A percentile compares a stretch with the other conserved stretches of the same genome.
Conservation (phyloP, 192 early-diverging fungal species). For the Linnemannia schmuckeri region DNA sequence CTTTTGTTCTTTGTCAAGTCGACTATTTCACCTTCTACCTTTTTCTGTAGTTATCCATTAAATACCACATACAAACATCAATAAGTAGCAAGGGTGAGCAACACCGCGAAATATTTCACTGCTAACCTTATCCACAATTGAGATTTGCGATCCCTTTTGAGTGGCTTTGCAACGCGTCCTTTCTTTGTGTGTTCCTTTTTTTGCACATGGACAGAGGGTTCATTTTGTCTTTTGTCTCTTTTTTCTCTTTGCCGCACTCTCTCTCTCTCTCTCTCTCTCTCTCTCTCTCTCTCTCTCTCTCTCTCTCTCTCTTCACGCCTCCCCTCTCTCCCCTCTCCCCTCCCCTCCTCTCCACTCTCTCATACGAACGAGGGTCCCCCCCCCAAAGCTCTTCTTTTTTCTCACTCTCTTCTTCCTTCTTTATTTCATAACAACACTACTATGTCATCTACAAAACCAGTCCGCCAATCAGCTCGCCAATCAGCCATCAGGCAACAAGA, state of each 20-base stretch:
- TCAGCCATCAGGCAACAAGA: conserved; percentile 38
- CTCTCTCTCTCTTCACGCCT: neutral
- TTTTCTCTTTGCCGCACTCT: neutral
- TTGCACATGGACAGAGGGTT: neutral
- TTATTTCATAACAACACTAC: neutral
- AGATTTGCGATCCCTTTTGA: neutral
- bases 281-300: neutral
- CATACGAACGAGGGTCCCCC: too few species aligned
- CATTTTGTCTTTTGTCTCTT: too few species aligned
- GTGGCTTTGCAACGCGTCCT: conserved; percentile 3
- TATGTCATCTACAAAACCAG: conserved; percentile 32
- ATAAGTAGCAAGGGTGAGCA: too few species aligned
- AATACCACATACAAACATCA: too few species aligned
- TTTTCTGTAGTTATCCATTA: too few species aligned
- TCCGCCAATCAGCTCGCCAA: conserved; percentile 46
- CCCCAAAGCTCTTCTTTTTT: too few species aligned
- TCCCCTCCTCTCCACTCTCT: too few species aligned
- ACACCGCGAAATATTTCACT: too few species aligned
- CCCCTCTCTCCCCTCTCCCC: neutral
- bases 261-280: neutral
- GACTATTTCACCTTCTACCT: too few species aligned
- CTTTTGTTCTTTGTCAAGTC: neutral
- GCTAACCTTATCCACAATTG: neutral
- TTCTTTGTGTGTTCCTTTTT: neutral
- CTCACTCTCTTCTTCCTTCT: too few species aligned